Conservation (phyloP, 1,284 basidiomycete species). For the Cutaneotrichosporon curvatum region DNA sequence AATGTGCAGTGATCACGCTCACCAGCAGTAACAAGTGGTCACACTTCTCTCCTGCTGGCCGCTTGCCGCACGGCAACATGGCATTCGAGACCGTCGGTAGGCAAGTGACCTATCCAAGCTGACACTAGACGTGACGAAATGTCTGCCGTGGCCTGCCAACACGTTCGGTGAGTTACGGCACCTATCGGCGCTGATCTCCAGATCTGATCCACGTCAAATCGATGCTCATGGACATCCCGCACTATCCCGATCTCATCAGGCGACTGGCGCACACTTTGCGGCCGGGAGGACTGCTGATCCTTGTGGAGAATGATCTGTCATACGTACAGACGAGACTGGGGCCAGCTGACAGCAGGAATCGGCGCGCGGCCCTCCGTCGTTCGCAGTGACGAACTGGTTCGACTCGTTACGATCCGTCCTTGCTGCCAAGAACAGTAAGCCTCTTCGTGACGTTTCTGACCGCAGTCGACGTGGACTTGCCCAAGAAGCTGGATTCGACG, state of each 20-base stretch:
- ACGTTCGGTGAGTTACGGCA: constrained; percentile 28
- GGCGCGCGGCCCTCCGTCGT: constrained; percentile 2
- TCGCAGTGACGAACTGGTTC: constrained; percentile 18
- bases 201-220: constrained; percentile 43
- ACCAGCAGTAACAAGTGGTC: constrained; percentile 28
- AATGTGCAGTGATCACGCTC: neutral
- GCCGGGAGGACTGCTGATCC: constrained; percentile 34
- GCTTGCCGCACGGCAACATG: constrained; percentile 30
- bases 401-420: constrained; percentile 24
- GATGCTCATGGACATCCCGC: constrained; percentile 28
- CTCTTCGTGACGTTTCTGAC: neutral
- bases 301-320: constrained; percentile 34
- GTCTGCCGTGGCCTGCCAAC: constrained; percentile 24
- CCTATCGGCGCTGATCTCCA: constrained; percentile 7
- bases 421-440: constrained; percentile 20
- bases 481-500: constrained; percentile 13
- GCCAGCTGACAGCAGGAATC: constrained; percentile 10
- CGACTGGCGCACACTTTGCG: constrained; percentile 31
- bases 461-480: constrained; percentile 23
- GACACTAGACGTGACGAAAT: constrained; percentile 22
- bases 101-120: neutral
- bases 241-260: constrained; percentile 31
- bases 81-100: constrained; percentile 34
- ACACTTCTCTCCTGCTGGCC: constrained; percentile 6
- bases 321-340: constrained; percentile 14